Evolutionary conservation across 495 filamentous ascomycete genomes (phyloP), one percentile per base, ranked within the genome.

Genomic region (Poronia punctata): DNA sequence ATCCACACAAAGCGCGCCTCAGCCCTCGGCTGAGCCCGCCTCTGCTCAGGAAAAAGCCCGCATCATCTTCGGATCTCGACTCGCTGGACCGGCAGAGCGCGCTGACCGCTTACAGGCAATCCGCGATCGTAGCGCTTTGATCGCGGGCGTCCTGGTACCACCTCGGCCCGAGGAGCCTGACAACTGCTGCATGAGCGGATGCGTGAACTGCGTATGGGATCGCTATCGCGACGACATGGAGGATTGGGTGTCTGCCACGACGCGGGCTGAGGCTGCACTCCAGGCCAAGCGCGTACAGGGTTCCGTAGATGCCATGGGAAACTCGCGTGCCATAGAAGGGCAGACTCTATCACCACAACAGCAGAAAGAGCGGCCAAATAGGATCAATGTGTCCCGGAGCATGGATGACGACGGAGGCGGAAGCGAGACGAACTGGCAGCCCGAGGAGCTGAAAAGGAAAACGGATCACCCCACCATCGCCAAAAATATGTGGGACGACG

Each of bases 101-200:
- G 82, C 54, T 70, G 82, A 46, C 64, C 75, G 49, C 61, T 76
- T 50, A 66, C 84, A 49, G 74, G 78, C 45, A 53, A 77, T 53
- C 64, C 73, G 44, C 63, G 69, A 29, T 22, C 46, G 55, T 28
- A 75, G 65, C 52, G 74, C 70, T 29, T 69, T 76, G 11, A 65
- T 95, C 47, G 87, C 87, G 9, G 89, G 89, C 19, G 75, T 95
- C 8, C 67, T 75, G 40, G 83, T 95, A 3, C 89, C 88, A 8
- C 88, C 88, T 12, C 71, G 75, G 10, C 92, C 92, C 6, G 74
- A 79, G 37, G 92, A 98, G 60, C 92, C 92, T 10, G 92, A 96
- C 59, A 95, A 97, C 62, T 98, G 92, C 75, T 98, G 92, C 65
- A 98, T 97, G 92, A 87, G 82, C 52, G 92, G 92, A 19, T 98